Evolutionary conservation across 176 grass and related monocot genomes (phyloP), one percentile per base, ranked within the genome.

Genomic region (Oryza meridionalis): DNA sequence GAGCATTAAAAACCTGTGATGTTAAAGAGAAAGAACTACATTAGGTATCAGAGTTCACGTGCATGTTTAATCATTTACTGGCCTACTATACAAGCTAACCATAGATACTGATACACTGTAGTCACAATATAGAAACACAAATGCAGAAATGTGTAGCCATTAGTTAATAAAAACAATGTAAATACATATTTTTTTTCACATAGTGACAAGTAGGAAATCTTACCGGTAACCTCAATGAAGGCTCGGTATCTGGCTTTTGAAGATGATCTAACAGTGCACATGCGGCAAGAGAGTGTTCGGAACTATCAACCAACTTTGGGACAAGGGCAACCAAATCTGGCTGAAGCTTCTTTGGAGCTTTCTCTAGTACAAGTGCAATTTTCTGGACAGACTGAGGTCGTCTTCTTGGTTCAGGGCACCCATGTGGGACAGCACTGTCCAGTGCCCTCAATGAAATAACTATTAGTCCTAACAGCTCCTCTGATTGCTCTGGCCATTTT

Each of bases 401-500:
- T 37, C 80, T 91, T 91, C 89, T 88, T 82, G 85, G 91, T 91
- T 94, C 91, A 87, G 77, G 79, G 74, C 89, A 93, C 67, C 91
- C 91, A 76, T 90, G 89, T 80, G 88, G 93, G 13, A 94, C 93
- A 70, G 91, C 85, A 42, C 81, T 92, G 77, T 98, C 93, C 63
- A 95, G 84, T 76, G 91, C 83, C 68, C 64, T 93, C 75, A 98
- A 75, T 63, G 93, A 98, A 86, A 88, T 92, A 78, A 98, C 61
- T 88, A 98, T 98, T 86, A 98, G 76, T 73, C 68, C 87, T 91
- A 98, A 89, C 47, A 95, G 81, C 85, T 98, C 89, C 87, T 87
- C 91, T 77, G 93, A 95, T 68, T 94, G 96, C 69, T 90, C 91
- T 44, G 91, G 91, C 91, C 93, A 95, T 91, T 94, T 98, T 80